Evolutionary conservation across 1,284 basidiomycete species (phyloP), one percentile per base, ranked within the genome.

Genomic region (Cryptococcus jaspeensis): DNA sequence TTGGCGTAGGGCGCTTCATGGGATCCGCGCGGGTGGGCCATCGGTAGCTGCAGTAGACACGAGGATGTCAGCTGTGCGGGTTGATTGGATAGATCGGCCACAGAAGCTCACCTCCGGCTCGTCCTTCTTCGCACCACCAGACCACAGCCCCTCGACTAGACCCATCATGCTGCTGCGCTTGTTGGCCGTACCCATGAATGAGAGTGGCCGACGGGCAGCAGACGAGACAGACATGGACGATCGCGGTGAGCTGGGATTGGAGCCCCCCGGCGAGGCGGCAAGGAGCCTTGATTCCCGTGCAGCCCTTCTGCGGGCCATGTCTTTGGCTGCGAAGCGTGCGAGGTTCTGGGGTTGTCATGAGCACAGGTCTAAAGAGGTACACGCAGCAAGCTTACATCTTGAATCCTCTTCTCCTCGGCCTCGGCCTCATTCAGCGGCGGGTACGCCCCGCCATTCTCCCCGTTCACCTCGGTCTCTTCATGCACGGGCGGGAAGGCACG

Each of bases 341-440:
- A 78, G 69, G 52, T 75, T 73, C 75, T 78, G 58, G 16, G 18
- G 13, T 12, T 18, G 15, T 5, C 45, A 11, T 15, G 12, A 28
- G 25, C 45, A 18, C 13, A 32, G 28, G 28, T 32, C 28, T 32
- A 4, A 9, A 5, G 36, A 44, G 12, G 5, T 37, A 51, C 39
- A 43, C 28, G 16, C 15, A 25, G 3, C 8, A 12, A 2, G 62
- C 74, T 63, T 42, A 77, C 76, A 42, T 75, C 72, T 58, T 76
- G 73, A 18, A 78, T 64, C 15, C 70, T 55, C 44, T 64, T 61
- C 59, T 76, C 76, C 44, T 75, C 74, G 13, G 67, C 73, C 45
- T 72, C 71, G 15, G 63, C 68, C 40, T 70, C 70, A 50, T 68
- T 75, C n/a, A 67, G 38, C 1, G 74, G 73, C 5, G 75, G 74